Percentiles rank a stretch among this genome's conserved stretches.
Conservation (phyloP, 306 rosid genomes). For the Rubus idaeus region DNA sequence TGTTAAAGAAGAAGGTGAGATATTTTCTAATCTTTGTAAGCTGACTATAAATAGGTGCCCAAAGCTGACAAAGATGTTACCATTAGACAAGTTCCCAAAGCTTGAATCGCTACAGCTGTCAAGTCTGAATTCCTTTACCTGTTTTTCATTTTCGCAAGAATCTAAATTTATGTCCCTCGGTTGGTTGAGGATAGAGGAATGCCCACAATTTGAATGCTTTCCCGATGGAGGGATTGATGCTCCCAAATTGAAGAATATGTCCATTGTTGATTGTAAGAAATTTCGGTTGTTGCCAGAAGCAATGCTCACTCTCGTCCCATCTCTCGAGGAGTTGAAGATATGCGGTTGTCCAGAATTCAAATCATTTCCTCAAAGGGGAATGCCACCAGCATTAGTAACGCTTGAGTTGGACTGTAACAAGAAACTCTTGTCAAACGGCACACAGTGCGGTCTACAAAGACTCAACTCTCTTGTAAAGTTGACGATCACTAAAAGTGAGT, state of each 20-base stretch:
- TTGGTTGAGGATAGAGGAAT: fast-evolving
- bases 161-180: neutral
- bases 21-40: neutral
- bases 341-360: neutral
- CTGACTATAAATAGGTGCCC: neutral
- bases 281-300: neutral
- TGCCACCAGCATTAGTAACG: neutral
- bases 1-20: neutral
- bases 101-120: neutral
- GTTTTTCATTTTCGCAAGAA: neutral
- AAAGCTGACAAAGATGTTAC: neutral
- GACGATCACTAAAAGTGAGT: too few species aligned
- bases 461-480: conserved; percentile 1
- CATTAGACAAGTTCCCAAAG: neutral
- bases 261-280: neutral
- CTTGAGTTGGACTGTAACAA: fast-evolving
- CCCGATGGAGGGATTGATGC: neutral
- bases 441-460: neutral
- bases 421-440: neutral
- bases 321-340: neutral
- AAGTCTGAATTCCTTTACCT: neutral
- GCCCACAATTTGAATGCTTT: neutral
- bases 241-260: neutral
- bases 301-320: conserved; percentile 1
- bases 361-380: neutral